Conservation (phyloP, 2,329 filamentous ascomycete species). For the Trichoderma breve region DNA sequence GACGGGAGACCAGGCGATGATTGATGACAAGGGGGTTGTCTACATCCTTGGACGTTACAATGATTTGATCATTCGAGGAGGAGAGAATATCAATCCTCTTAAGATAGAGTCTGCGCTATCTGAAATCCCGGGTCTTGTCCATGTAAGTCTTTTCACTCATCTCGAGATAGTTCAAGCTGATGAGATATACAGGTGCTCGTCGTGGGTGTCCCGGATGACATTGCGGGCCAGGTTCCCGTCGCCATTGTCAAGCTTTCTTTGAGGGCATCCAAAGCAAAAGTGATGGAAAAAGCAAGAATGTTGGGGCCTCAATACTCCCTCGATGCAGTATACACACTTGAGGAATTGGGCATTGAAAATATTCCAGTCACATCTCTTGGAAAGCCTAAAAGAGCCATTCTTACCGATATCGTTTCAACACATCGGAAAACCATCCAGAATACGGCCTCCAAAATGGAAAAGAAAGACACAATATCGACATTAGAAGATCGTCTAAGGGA, state of each 20-base stretch:
- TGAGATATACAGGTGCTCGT: constrained; percentile 36
- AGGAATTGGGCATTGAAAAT: constrained; percentile 38
- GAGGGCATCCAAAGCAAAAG: constrained; percentile 33
- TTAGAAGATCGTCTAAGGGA: constrained; percentile 25
- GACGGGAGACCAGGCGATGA: constrained; percentile 42
- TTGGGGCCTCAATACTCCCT: constrained; percentile 41
- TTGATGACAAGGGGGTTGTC: constrained; percentile 39
- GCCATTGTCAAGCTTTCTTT: constrained; percentile 40
- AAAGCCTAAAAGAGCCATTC: constrained; percentile 43
- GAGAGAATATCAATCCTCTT: constrained; percentile 44
- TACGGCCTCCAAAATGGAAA: not conserved
- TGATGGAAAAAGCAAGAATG: constrained; percentile 29
- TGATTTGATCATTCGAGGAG: constrained; percentile 46
- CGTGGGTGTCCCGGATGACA: constrained; percentile 42
- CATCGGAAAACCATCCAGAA: constrained; percentile 14
- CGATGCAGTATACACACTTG: constrained; percentile 40
- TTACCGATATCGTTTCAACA: constrained; percentile 29
- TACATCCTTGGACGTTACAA: constrained; percentile 44
- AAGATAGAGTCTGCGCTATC: constrained; percentile 38
- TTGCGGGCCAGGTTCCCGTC: constrained; percentile 48
- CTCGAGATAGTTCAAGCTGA: not conserved
- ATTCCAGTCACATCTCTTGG: constrained; percentile 44
- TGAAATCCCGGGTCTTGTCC: constrained; percentile 33
- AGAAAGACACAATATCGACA: not conserved
- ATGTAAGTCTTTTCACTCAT: constrained; percentile 23